phyloP scores from a whole-genome alignment of 2,329 filamentous ascomycete species.

The Tympanopsis confertula region DNA sequence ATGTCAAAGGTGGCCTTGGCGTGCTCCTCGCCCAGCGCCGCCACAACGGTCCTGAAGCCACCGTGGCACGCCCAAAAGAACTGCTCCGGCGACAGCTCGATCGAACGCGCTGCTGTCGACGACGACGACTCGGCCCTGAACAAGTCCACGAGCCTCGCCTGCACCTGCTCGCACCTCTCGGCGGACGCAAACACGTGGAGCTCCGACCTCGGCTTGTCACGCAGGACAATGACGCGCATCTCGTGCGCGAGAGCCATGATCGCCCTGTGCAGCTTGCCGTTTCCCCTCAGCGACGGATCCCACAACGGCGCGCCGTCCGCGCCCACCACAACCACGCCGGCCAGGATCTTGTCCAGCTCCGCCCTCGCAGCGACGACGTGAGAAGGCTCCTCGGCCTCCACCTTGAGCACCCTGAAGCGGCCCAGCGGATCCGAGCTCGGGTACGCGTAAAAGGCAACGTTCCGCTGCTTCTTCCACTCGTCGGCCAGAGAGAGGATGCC shows the following conservation, averaged over 20 bases:
- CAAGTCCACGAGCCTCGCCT: conserved; percentile 6
- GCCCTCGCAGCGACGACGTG: conserved; percentile 18
- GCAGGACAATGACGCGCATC: conserved; percentile 13
- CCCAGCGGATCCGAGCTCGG: conserved; percentile 7
- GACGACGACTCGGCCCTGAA: conserved; percentile 3
- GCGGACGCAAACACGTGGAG: conserved; percentile 15
- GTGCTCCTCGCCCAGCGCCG: conserved; percentile 11
- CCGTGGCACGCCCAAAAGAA: conserved; percentile 17
- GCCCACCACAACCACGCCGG: conserved; percentile 15
- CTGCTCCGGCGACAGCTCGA: conserved; percentile 13
- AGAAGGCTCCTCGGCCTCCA: conserved; percentile 20
- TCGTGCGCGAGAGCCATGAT: conserved; percentile 10
- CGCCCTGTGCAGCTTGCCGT: conserved; percentile 7
- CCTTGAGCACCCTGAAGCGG: conserved; percentile 19
- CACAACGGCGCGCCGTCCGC: conserved; percentile 14
- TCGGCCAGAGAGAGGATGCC: conserved; percentile 13
- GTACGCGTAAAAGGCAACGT: conserved; percentile 14
- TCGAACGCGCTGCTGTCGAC: conserved; percentile 4
- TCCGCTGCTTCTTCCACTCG: conserved; percentile 16
- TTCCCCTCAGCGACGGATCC: conserved; percentile 13
- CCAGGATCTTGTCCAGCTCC: conserved; percentile 17
- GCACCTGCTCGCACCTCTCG: conserved; percentile 6
- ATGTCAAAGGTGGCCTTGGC: conserved; percentile 17
- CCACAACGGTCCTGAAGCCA: conserved; percentile 15
- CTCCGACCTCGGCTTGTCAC: conserved; percentile 14